Conservation (phyloP, 768 basidiomycete species). For the Leccinum imitatum region DNA sequence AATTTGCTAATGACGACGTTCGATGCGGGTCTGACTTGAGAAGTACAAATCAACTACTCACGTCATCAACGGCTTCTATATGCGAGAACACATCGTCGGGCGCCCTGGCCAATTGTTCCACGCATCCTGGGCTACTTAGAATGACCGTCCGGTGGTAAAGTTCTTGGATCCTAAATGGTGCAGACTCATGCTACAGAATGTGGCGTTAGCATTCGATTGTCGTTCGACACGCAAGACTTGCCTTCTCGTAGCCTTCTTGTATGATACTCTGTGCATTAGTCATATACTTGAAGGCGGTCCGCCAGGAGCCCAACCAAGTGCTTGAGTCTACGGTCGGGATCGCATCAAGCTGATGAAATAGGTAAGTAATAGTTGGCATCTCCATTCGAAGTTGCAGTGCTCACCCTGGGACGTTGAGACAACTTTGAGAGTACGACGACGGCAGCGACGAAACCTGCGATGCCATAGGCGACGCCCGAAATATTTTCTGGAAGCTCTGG, state of each 20-base stretch:
- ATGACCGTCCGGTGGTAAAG: constrained; percentile 40
- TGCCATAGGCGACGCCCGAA: neutral
- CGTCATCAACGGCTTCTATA: neutral
- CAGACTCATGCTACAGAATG: constrained; percentile 23
- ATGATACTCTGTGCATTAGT: constrained; percentile 21
- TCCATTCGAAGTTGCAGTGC: neutral
- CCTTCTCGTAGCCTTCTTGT: constrained; percentile 33
- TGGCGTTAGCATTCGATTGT: too few relatives aligned
- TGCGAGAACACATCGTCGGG: neutral
- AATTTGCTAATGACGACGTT: constrained; percentile 10
- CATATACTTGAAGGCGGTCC: constrained; percentile 16
- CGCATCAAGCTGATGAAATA: neutral
- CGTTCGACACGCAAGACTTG: neutral
- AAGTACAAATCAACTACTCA: neutral
- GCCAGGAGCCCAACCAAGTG: constrained; percentile 27
- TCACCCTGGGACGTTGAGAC: neutral
- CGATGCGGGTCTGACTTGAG: neutral
- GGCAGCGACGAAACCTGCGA: neutral
- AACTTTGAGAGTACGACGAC: neutral
- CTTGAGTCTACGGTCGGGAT: neutral
- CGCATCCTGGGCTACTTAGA: constrained; percentile 18
- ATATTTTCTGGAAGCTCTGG: neutral
- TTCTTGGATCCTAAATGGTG: constrained; percentile 30
- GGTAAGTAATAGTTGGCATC: too few relatives aligned
- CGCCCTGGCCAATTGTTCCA: neutral